phyloP scores from a whole-genome alignment of 768 basidiomycete genomes.

The Trametes sanguinea region DNA sequence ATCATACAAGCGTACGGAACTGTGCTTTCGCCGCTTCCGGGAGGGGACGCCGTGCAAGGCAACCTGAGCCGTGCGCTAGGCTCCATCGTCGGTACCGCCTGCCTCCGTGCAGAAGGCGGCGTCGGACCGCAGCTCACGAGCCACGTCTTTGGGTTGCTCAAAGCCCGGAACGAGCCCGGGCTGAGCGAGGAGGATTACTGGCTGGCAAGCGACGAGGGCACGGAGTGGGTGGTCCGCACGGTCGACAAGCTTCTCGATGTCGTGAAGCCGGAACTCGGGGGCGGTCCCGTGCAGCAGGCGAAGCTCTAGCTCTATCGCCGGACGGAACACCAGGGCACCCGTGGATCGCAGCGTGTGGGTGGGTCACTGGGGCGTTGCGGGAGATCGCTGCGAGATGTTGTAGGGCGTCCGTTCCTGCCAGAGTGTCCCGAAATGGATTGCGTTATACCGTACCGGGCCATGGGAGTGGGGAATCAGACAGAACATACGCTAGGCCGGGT shows the following conservation, averaged over 20 bases:
- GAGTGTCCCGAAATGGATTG: slow-evolving; percentile 5
- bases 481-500: slow-evolving; percentile 1
- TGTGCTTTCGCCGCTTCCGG: slow-evolving; percentile 74
- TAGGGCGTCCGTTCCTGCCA: background rate
- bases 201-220: slow-evolving; percentile 83
- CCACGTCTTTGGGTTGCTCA: slow-evolving; percentile 89
- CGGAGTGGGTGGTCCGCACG: slow-evolving; percentile 84
- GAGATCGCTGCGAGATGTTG: slow-evolving; percentile 14
- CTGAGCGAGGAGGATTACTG: slow-evolving; percentile 73
- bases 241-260: slow-evolving; percentile 82
- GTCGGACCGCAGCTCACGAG: slow-evolving; percentile 87
- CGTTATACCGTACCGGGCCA: slow-evolving; percentile 10
- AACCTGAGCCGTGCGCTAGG: slow-evolving; percentile 84
- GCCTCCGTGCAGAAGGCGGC: slow-evolving; percentile 79
- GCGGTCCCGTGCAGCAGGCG: slow-evolving; percentile 42
- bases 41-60: slow-evolving; percentile 61
- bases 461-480: slow-evolving; percentile 4
- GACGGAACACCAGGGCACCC: background rate
- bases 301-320: slow-evolving; percentile 52
- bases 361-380: background rate
- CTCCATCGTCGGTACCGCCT: slow-evolving; percentile 82
- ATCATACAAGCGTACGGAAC: slow-evolving; percentile 86
- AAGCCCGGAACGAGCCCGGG: slow-evolving; percentile 64
- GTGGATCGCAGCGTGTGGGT: background rate
- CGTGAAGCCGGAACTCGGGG: slow-evolving; percentile 48